Evolutionary conservation across 1,284 basidiomycete genomes (phyloP), one percentile per base, ranked within the genome.

Genomic region (Peniophora sp.): DNA sequence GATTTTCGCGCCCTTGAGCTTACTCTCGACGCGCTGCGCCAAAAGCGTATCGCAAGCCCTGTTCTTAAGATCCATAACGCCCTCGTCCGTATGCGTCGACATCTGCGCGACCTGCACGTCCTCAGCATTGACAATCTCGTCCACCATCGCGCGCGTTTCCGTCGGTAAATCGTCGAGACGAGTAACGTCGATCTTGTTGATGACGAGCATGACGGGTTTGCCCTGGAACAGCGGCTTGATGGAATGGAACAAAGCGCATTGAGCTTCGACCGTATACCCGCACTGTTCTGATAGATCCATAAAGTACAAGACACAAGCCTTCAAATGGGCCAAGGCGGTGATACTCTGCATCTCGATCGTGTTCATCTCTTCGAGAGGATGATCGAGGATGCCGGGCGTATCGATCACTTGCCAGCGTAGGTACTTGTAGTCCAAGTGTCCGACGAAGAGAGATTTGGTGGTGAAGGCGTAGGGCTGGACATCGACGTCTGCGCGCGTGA

Each of bases 261-360:
- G 91, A 32, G 94, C 94, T 70, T 96, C 93, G 56, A 97, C 78
- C 2, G 88, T 85, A 73, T 95, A 97, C 9, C 95, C 94, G 69
- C 94, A 97, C 66, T 97, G 95, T 70, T 96, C 95, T 57, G 86
- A 90, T 19, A 96, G 77, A 69, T 97, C 95, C 92, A 97, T 96
- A 65, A 97, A 97, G 73, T 97, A 97, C 62, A 97, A 70, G 12
- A 97, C 78, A 60, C 91, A 94, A 56, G 85, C 83, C 69, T 95
- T 91, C 44, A 97, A 71, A 70, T 97, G 95, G 2, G 94, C 94
- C 56, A 97, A 75, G 8, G 94, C 95, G 38, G 93, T 97, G 68
- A 97, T 95, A 61, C 90, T 94, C 74, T 97, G 94, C 93, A 97
- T 97, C 72, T 97, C 95, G 60, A 97, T 97, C 54, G 94, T 97